These are phyloP conservation scores for Populus pruinosa DNA, from an alignment of 345 rosid genomes.

Conservation along the genomic window DNA sequence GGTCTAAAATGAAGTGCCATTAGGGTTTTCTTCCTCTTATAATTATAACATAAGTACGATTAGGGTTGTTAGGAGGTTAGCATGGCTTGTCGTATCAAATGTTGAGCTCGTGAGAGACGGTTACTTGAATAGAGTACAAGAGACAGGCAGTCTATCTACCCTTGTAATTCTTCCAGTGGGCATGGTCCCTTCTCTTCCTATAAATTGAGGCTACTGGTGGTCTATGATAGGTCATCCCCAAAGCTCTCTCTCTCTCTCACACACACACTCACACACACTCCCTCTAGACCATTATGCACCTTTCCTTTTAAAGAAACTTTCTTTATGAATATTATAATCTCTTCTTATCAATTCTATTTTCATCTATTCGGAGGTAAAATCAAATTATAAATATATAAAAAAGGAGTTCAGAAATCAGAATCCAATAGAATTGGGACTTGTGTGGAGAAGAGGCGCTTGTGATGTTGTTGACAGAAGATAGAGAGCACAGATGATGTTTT, in stretches of 20 bases:
- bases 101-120: conserved; percentile 14
- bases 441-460: conserved; percentile 22
- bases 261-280: conserved; percentile 2
- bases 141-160: background rate
- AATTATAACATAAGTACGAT: background rate
- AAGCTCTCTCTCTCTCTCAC: background rate
- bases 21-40: too few relatives aligned
- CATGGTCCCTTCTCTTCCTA: conserved; percentile 18
- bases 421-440: background rate
- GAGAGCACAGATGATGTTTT: conserved; percentile 92
- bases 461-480: conserved; percentile 94
- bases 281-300: background rate
- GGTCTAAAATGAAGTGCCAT: too few relatives aligned
- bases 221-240: conserved; percentile 18
- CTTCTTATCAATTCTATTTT: background rate
- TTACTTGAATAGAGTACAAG: conserved; percentile 17
- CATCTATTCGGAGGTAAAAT: background rate
- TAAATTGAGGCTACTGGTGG: conserved; percentile 29
- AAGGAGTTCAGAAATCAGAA: background rate
- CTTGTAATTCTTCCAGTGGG: background rate
- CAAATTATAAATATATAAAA: background rate
- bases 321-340: background rate
- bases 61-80: conserved; percentile 27
- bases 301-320: conserved; percentile 38
- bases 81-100: background rate